phyloP scores from a whole-genome alignment of 2,329 filamentous ascomycete genomes.

The Fusarium torulosum region DNA sequence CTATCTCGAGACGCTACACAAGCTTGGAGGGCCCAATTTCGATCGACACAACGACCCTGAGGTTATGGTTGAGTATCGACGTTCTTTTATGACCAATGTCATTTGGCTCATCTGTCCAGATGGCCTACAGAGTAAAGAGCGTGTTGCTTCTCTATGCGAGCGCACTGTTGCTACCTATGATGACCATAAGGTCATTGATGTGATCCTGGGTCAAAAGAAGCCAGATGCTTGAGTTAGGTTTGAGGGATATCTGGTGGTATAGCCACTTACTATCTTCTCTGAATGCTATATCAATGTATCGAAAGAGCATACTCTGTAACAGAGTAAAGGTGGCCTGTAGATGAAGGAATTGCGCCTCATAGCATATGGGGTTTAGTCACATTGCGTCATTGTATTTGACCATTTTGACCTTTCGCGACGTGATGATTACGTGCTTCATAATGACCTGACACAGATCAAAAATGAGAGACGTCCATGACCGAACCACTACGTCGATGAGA shows the following conservation, averaged over 20 bases:
- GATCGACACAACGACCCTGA: conserved; percentile 37
- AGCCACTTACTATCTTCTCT: neutral
- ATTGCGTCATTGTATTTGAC: neutral
- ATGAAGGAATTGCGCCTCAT: neutral
- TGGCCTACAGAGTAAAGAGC: conserved; percentile 52
- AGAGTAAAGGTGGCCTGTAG: neutral
- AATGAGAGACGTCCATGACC: conserved; percentile 1
- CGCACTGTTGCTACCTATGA: conserved; percentile 53
- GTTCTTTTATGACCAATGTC: conserved; percentile 46
- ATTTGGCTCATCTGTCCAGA: conserved; percentile 45
- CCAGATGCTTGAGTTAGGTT: neutral
- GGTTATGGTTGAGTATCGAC: conserved; percentile 46
- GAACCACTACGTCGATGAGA: neutral
- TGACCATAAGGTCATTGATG: conserved; percentile 56
- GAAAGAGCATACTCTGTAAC: neutral
- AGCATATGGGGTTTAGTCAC: too few relatives aligned
- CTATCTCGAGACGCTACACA: conserved; percentile 35
- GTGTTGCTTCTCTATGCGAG: conserved; percentile 51
- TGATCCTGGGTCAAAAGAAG: conserved; percentile 29
- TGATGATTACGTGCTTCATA: neutral
- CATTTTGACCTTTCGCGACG: neutral
- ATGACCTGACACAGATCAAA: neutral
- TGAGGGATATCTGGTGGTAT: neutral
- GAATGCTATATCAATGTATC: neutral
- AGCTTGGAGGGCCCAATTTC: conserved; percentile 31